Base-by-base conservation (phyloP, 2,329 filamentous ascomycete species). In the Penicillium sp. region DNA sequence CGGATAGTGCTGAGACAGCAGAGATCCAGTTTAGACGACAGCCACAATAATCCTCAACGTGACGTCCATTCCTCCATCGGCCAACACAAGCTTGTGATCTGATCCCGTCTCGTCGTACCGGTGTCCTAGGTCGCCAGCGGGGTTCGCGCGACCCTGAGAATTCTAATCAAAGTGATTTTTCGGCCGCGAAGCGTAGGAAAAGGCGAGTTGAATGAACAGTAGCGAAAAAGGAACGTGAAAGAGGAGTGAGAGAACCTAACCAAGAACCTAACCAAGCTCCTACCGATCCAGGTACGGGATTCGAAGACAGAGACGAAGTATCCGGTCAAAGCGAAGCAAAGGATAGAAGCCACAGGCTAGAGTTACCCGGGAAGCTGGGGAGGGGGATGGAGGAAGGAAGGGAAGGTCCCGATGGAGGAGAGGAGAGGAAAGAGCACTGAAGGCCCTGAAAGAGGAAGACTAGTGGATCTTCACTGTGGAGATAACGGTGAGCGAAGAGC, bases 31-130 rank as follows among this genome's bases (percentile, higher is more conserved):
- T 70, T 63, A 68, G 59, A 68, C 62, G 62, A 63, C 58, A 60
- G 61, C 59, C 56, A 61, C 59, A 52, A 64, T 49, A 63, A 56
- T 54, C 61, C 66, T 70, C 64, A 71, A 64, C 61, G 63, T 59
- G 67, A 68, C 66, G 62, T 71, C 68, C 69, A 72, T 72, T 71
- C 70, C 70, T 70, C 60, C 67, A 60, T 63, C 52, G 51, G 55
- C 56, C 61, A 62, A 53, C 48, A 36, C 60, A 31, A 66, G 56
- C 60, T 69, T 59, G n/a, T 54, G 34, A 64, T 52, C 36, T 59
- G 52, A 61, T 55, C 51, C 54, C 56, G 56, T 47, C 52, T 60
- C 51, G 51, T 52, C 36, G 36, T 56, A 54, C 28, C 42, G 44
- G 23, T 48, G 47, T 48, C 37, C 51, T 37, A 18, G 24, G 28